A percentile compares a stretch with the other conserved stretches of the same genome.
Conservation (phyloP, 768 basidiomycete species). For the Vararia minispora region DNA sequence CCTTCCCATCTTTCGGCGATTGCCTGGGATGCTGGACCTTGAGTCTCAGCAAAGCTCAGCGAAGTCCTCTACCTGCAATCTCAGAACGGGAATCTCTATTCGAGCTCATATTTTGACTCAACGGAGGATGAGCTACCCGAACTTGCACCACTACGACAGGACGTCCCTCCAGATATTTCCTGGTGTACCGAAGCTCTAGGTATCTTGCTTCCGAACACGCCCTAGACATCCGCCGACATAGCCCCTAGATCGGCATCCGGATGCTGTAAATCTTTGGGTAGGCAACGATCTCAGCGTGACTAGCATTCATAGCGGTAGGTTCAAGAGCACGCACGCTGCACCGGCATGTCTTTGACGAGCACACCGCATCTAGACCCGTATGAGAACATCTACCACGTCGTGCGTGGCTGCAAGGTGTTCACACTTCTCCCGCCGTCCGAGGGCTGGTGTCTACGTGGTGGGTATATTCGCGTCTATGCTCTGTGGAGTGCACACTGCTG, state of each 20-base stretch:
- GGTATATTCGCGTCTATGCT: slow-evolving; percentile 33
- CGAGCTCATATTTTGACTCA: slow-evolving; percentile 28
- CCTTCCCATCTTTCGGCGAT: not conserved
- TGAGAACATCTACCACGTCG: slow-evolving; percentile 87
- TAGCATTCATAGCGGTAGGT: slow-evolving; percentile 74
- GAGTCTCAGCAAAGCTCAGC: slow-evolving; percentile 10
- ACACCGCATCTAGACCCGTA: slow-evolving; percentile 53
- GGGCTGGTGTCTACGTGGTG: slow-evolving; percentile 66
- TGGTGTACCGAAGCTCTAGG: slow-evolving; percentile 78
- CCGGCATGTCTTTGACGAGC: not conserved
- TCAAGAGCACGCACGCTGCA: not conserved
- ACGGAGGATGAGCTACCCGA: slow-evolving; percentile 35
- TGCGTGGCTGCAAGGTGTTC: slow-evolving; percentile 79
- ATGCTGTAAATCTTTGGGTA: slow-evolving; percentile 93
- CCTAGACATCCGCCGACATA: not conserved
- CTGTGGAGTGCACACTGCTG: not conserved
- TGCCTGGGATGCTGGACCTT: slow-evolving; percentile 2
- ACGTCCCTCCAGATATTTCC: slow-evolving; percentile 55
- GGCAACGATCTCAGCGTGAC: slow-evolving; percentile 70
- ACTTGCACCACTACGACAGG: slow-evolving; percentile 46
- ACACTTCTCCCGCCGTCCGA: slow-evolving; percentile 85
- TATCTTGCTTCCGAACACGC: slow-evolving; percentile 23
- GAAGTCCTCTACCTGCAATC: slow-evolving; percentile 73
- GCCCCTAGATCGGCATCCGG: slow-evolving; percentile 46
- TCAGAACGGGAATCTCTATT: slow-evolving; percentile 83